Conservation (phyloP, 192 early-diverging fungal species). For the Backusella tuberculispora region DNA sequence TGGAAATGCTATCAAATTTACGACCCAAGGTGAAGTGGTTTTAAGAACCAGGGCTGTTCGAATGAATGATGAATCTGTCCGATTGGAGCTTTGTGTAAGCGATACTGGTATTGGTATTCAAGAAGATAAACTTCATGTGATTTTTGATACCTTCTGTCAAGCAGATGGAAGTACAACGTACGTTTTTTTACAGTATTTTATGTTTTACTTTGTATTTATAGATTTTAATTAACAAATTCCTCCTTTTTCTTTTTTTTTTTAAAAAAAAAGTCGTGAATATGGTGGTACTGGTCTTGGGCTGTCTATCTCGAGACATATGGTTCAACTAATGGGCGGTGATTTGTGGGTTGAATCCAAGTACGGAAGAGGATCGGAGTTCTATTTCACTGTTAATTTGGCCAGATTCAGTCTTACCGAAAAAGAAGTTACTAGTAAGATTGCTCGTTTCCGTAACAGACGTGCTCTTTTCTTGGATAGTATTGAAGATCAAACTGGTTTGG, state of each 20-base stretch:
- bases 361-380: slow-evolving; percentile 76
- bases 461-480: slow-evolving; percentile 65
- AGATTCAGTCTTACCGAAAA: slow-evolving; percentile 44
- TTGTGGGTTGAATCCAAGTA: slow-evolving; percentile 78
- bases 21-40: slow-evolving; percentile 43
- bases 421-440: slow-evolving; percentile 46
- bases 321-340: slow-evolving; percentile 75
- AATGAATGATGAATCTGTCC: slow-evolving; percentile 43
- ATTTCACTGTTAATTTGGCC: slow-evolving; percentile 69
- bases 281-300: slow-evolving; percentile 87
- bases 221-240: neutral
- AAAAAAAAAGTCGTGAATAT: slow-evolving; percentile 61
- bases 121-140: slow-evolving; percentile 71
- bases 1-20: slow-evolving; percentile 77
- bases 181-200: slow-evolving; percentile 9
- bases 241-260: neutral
- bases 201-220: neutral
- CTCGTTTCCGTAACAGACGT: slow-evolving; percentile 62
- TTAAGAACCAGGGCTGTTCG: slow-evolving; percentile 17
- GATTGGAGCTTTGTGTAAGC: slow-evolving; percentile 68
- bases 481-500: slow-evolving; percentile 49
- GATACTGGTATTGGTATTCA: slow-evolving; percentile 89
- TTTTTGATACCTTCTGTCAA: slow-evolving; percentile 85
- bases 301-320: slow-evolving; percentile 78
- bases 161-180: slow-evolving; percentile 78